These are phyloP conservation scores for Clavispora asparagi DNA, from an alignment of 805 yeast species.

Conservation along the genomic window DNA sequence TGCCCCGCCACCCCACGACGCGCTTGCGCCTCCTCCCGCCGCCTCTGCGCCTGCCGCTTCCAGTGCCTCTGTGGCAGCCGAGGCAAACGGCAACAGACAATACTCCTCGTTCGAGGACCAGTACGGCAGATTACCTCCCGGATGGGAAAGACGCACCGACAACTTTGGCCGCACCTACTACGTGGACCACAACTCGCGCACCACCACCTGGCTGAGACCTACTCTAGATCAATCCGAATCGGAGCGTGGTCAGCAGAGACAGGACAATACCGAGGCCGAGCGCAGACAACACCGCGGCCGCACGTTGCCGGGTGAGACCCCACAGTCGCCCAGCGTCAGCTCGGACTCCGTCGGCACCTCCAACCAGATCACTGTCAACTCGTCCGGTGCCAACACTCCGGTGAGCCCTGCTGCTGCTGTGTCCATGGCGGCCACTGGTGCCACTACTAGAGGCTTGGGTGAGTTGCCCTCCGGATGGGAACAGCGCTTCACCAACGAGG, in stretches of 20 bases:
- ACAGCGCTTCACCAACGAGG: slow-evolving; percentile 96
- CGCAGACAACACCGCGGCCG: slow-evolving; percentile 87
- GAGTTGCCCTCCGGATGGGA: slow-evolving; percentile 99
- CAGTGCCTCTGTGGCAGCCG: slow-evolving; percentile 10
- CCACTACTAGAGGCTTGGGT: slow-evolving; percentile 93
- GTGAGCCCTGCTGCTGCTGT: slow-evolving; percentile 66
- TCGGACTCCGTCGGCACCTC: slow-evolving; percentile 9
- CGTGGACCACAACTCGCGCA: slow-evolving; percentile 95
- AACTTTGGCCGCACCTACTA: slow-evolving; percentile 96
- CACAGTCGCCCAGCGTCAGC: slow-evolving; percentile 24
- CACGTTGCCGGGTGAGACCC: slow-evolving; percentile 69
- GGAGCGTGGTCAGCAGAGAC: slow-evolving; percentile 60
- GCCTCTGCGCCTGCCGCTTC: slow-evolving; percentile 8
- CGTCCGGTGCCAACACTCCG: slow-evolving; percentile 42
- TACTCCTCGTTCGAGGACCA: slow-evolving; percentile 96
- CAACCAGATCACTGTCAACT: slow-evolving; percentile 45
- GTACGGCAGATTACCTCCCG: slow-evolving; percentile 92
- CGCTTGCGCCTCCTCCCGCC: slow-evolving; percentile 16
- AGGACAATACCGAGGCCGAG: slow-evolving; percentile 74
- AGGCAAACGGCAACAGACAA: slow-evolving; percentile 43
- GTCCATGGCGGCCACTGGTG: slow-evolving; percentile 69
- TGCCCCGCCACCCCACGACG: slow-evolving; percentile 12
- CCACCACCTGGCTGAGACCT: slow-evolving; percentile 99
- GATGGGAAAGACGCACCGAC: slow-evolving; percentile 99
- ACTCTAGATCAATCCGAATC: slow-evolving; percentile 73